These are phyloP conservation scores for Melanopsichium pennsylvanicum DNA, from an alignment of 1,284 basidiomycete species.

Conservation along the genomic window DNA sequence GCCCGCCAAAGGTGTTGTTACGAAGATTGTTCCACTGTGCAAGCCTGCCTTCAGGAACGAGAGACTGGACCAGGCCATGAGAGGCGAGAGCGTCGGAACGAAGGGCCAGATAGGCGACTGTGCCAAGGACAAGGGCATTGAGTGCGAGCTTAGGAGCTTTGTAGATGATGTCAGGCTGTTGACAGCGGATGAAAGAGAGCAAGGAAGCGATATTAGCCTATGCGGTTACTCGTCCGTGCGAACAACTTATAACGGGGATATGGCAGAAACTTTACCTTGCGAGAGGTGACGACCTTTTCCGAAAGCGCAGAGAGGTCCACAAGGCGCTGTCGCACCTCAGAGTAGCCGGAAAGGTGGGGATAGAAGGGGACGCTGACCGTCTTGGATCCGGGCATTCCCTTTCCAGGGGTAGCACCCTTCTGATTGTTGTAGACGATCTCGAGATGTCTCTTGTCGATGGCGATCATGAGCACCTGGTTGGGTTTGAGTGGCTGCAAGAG, in stretches of 20 bases:
- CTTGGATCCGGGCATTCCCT: slow-evolving; percentile 14
- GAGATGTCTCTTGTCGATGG: slow-evolving; percentile 44
- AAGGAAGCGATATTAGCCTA: not conserved
- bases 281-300: slow-evolving; percentile 34
- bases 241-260: not conserved
- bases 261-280: slow-evolving; percentile 19
- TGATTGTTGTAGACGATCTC: slow-evolving; percentile 35
- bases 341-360: slow-evolving; percentile 34
- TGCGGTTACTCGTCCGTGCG: no score
- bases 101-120: slow-evolving; percentile 20
- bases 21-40: slow-evolving; percentile 37
- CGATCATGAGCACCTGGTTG: slow-evolving; percentile 39
- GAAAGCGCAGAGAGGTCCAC: slow-evolving; percentile 32
- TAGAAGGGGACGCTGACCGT: slow-evolving; percentile 37
- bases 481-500: slow-evolving; percentile 31
- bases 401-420: slow-evolving; percentile 9
- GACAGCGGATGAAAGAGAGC: no score
- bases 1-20: slow-evolving; percentile 29
- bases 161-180: slow-evolving; percentile 35
- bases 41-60: slow-evolving; percentile 15
- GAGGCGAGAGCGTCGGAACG: slow-evolving; percentile 34
- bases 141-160: slow-evolving; percentile 29
- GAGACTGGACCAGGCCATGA: slow-evolving; percentile 16
- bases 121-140: not conserved
- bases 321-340: slow-evolving; percentile 32